Evolutionary conservation across 1,284 basidiomycete species (phyloP).

Genomic region (Vanrija humicola): DNA sequence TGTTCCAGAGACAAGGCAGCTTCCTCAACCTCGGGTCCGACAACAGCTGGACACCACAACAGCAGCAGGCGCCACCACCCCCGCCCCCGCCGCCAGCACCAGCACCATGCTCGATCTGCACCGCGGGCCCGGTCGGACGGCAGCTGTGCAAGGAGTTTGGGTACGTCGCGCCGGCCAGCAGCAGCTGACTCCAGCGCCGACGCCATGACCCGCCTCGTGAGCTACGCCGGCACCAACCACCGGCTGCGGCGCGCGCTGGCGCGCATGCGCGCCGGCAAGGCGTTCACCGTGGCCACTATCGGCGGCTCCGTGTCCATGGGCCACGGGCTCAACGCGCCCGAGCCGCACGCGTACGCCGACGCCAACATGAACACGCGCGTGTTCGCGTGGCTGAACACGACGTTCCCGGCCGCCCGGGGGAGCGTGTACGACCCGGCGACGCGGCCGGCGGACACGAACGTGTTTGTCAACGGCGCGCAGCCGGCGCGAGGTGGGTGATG

Average conservation of each 20-base stretch:
- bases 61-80: not conserved
- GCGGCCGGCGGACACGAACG: conserved; percentile 10
- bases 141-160: conserved; percentile 4
- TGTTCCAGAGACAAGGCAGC: too few relatives aligned
- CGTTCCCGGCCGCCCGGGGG: conserved; percentile 25
- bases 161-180: too few relatives aligned
- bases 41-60: not conserved
- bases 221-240: conserved; percentile 19
- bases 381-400: conserved; percentile 35
- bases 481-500: not conserved
- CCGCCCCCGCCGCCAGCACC: not conserved
- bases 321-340: conserved; percentile 18
- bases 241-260: conserved; percentile 22
- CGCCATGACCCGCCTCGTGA: conserved; percentile 1
- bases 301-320: conserved; percentile 37
- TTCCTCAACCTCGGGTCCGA: too few relatives aligned
- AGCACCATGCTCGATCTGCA: conserved; percentile 4
- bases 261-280: conserved; percentile 23
- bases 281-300: conserved; percentile 24
- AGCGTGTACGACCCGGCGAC: not conserved
- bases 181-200: not conserved
- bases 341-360: conserved; percentile 16
- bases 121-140: conserved; percentile 1
- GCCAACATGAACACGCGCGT: conserved; percentile 35
- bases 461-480: conserved; percentile 29